Evolutionary conservation across 192 early-diverging fungal species (phyloP).

Genomic region (Martensiomyces pterosporus): DNA sequence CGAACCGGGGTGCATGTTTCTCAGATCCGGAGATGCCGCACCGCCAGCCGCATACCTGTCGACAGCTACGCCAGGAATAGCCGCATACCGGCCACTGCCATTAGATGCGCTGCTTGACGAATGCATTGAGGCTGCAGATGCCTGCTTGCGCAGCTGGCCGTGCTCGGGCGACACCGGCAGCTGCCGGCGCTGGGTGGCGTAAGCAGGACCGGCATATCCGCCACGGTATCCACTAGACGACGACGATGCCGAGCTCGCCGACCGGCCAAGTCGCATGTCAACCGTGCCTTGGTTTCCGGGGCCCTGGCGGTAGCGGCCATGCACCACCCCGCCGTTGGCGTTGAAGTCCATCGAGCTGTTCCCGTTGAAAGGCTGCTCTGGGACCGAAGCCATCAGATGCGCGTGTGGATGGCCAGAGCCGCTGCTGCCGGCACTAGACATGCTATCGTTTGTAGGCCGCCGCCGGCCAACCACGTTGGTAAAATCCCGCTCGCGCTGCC

Average conservation of each 20-base stretch:
- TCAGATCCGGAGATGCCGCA: slow-evolving; percentile 9
- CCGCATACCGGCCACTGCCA: not conserved
- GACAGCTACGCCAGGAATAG: not conserved
- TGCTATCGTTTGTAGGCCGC: slow-evolving; percentile 29
- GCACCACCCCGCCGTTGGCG: slow-evolving; percentile 1
- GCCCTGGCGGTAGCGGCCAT: slow-evolving; percentile 20
- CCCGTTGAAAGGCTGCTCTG: slow-evolving; percentile 32
- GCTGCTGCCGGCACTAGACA: slow-evolving; percentile 17
- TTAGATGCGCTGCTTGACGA: slow-evolving; percentile 4
- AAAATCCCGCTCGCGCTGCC: slow-evolving; percentile 43
- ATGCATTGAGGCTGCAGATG: slow-evolving; percentile 29
- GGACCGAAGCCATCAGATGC: not conserved
- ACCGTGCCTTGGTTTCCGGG: slow-evolving; percentile 5
- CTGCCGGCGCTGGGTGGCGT: slow-evolving; percentile 30
- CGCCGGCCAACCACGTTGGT: slow-evolving; percentile 39
- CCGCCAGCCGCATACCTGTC: slow-evolving; percentile 3
- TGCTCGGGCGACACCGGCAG: slow-evolving; percentile 19
- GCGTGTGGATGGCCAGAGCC: not conserved
- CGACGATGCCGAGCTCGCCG: slow-evolving; percentile 38
- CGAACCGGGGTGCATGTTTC: slow-evolving; percentile 29
- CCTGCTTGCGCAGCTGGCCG: slow-evolving; percentile 30
- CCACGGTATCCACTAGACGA: slow-evolving; percentile 29
- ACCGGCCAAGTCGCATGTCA: slow-evolving; percentile 37
- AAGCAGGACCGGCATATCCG: slow-evolving; percentile 5
- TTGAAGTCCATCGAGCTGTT: slow-evolving; percentile 18